phyloP scores from a whole-genome alignment of 495 filamentous ascomycete species.

The Tetracladium marchalianum region DNA sequence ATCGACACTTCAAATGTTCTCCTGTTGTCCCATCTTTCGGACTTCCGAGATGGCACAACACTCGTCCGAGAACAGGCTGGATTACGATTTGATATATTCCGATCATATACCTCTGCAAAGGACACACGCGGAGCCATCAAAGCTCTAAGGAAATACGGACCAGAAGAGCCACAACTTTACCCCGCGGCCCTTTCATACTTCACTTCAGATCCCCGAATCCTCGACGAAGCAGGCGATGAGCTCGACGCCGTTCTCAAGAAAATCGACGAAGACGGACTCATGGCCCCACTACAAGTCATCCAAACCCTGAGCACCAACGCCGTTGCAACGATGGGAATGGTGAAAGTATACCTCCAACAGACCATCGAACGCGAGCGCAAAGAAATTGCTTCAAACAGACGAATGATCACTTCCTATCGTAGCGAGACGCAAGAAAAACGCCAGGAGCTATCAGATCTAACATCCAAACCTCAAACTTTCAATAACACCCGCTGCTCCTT shows the following conservation, averaged over 20 bases:
- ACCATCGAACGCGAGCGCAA: slow-evolving; percentile 82
- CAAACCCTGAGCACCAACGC: slow-evolving; percentile 78
- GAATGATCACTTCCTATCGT: slow-evolving; percentile 76
- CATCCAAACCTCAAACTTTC: slow-evolving; percentile 76
- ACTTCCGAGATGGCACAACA: slow-evolving; percentile 83
- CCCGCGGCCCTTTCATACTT: slow-evolving; percentile 89
- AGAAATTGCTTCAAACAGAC: slow-evolving; percentile 75
- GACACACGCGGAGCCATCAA: slow-evolving; percentile 85
- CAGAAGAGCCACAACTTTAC: slow-evolving; percentile 86
- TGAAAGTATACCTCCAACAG: slow-evolving; percentile 82
- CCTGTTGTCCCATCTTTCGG: slow-evolving; percentile 80
- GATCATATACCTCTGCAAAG: slow-evolving; percentile 87
- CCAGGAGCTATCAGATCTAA: slow-evolving; percentile 65
- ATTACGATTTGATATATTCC: slow-evolving; percentile 88
- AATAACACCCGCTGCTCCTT: slow-evolving; percentile 76
- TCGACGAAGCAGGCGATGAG: slow-evolving; percentile 82
- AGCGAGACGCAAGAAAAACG: slow-evolving; percentile 73
- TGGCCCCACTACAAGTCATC: slow-evolving; percentile 95
- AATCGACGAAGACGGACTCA: slow-evolving; percentile 82
- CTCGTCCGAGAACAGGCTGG: slow-evolving; percentile 92
- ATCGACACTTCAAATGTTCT: slow-evolving; percentile 94
- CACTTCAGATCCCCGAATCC: slow-evolving; percentile 68
- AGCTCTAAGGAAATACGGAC: slow-evolving; percentile 83
- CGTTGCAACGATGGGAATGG: slow-evolving; percentile 93
- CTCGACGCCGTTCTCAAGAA: slow-evolving; percentile 69